Percentiles rank a stretch among this genome's conserved stretches.
Evolutionary conservation across 2,329 filamentous ascomycete genomes (phyloP).

Genomic region (Emericellopsis atlantica): DNA sequence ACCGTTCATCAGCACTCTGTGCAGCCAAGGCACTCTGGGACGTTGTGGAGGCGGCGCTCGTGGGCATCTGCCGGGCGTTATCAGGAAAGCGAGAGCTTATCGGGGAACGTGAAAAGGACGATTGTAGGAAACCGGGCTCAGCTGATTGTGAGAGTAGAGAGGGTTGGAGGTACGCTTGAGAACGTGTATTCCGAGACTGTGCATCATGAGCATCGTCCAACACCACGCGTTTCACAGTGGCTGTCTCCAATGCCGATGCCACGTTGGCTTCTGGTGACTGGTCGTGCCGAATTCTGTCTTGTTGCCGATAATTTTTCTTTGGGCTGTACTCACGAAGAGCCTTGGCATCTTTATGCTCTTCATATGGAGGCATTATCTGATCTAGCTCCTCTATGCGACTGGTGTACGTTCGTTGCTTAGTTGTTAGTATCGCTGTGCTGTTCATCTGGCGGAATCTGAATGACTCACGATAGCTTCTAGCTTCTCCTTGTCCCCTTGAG

Average conservation of each 20-base stretch:
- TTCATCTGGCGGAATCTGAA: not conserved
- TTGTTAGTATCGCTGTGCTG: not conserved
- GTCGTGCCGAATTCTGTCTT: not conserved
- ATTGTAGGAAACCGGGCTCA: constrained; percentile 27
- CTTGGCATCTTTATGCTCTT: constrained; percentile 46
- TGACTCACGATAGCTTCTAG: constrained; percentile 79
- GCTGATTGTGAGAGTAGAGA: constrained; percentile 10
- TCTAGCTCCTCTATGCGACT: constrained; percentile 80
- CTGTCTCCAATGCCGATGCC: constrained; percentile 26
- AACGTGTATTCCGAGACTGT: too few species aligned
- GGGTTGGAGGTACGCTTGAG: not conserved
- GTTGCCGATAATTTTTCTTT: constrained; percentile 26
- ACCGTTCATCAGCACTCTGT: not conserved
- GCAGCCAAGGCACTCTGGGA: not conserved
- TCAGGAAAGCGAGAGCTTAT: constrained; percentile 12
- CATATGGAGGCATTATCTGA: constrained; percentile 46
- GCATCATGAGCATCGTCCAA: too few species aligned
- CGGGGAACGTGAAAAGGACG: constrained; percentile 40
- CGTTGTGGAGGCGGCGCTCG: constrained; percentile 1
- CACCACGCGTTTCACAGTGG: constrained; percentile 34
- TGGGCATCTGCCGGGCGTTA: constrained; percentile 9
- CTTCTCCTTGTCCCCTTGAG: constrained; percentile 79
- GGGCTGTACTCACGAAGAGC: constrained; percentile 61
- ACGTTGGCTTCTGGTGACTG: too few species aligned
- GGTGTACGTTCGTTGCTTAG: constrained; percentile 75